phyloP scores from a whole-genome alignment of 805 yeast species.

The Priceomyces carsonii region DNA sequence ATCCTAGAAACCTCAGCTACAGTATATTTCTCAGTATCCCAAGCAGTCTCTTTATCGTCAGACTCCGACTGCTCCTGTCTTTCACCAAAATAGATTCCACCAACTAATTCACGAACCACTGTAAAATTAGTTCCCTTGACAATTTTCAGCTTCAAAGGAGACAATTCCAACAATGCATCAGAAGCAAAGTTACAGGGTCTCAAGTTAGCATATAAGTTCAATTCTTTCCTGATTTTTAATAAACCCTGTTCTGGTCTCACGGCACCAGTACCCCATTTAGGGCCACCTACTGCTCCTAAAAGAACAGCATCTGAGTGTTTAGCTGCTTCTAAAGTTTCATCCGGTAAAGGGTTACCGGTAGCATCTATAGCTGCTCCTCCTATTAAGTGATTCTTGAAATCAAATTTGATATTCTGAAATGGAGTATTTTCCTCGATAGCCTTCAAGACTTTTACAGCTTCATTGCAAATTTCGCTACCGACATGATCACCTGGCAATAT shows the following conservation, averaged over 20 bases:
- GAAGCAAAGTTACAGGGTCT: slow-evolving; percentile 95
- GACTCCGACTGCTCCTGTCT: slow-evolving; percentile 88
- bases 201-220: slow-evolving; percentile 91
- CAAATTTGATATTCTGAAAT: slow-evolving; percentile 53
- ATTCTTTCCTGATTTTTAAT: slow-evolving; percentile 89
- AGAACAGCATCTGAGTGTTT: slow-evolving; percentile 91
- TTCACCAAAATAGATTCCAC: slow-evolving; percentile 97
- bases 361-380: slow-evolving; percentile 99
- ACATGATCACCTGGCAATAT: slow-evolving; percentile 96
- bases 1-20: slow-evolving; percentile 93
- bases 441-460: slow-evolving; percentile 87
- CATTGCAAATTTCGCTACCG: slow-evolving; percentile 85
- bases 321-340: slow-evolving; percentile 77
- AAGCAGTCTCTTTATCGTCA: slow-evolving; percentile 64
- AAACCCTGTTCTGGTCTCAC: slow-evolving; percentile 98
- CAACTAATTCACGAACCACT: slow-evolving; percentile 95
- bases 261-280: slow-evolving; percentile 97
- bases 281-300: slow-evolving; percentile 98
- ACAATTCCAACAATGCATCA: slow-evolving; percentile 77
- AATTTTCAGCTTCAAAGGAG: slow-evolving; percentile 83
- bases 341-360: slow-evolving; percentile 89
- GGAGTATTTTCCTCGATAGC: slow-evolving; percentile 62
- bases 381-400: slow-evolving; percentile 80
- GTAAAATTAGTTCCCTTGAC: slow-evolving; percentile 90
- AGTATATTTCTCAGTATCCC: slow-evolving; percentile 91